These are phyloP conservation scores for Lactarius quietus DNA, from an alignment of 768 basidiomycete species.

Conservation along the genomic window DNA sequence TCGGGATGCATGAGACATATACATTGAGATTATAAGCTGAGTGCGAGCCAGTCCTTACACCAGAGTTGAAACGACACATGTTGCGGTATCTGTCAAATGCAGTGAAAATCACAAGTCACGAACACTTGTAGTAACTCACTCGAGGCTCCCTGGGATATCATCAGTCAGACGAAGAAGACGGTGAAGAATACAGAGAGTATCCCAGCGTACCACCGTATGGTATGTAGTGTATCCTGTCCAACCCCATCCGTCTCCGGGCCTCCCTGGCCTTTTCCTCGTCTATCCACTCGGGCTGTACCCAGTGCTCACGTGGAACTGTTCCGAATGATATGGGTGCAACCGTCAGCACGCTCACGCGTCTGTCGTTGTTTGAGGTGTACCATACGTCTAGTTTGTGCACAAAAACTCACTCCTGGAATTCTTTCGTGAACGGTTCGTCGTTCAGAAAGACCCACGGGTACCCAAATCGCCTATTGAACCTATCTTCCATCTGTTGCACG, in stretches of 20 bases:
- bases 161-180: neutral
- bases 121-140: neutral
- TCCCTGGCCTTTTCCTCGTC: constrained; percentile 45
- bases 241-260: constrained; percentile 41
- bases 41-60: constrained; percentile 32
- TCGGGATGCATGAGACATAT: neutral
- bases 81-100: constrained; percentile 37
- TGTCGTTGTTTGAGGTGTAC: constrained; percentile 5
- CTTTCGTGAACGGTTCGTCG: constrained; percentile 71
- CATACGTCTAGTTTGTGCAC: neutral
- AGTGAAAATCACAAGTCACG: neutral
- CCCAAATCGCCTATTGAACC: constrained; percentile 74
- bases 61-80: constrained; percentile 53
- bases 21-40: neutral
- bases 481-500: constrained; percentile 76
- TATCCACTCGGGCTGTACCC: constrained; percentile 49
- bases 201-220: constrained; percentile 12
- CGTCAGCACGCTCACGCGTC: constrained; percentile 34
- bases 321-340: constrained; percentile 37
- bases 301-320: constrained; percentile 43
- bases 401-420: constrained; percentile 59
- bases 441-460: constrained; percentile 92
- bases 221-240: constrained; percentile 12
- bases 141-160: constrained; percentile 11
- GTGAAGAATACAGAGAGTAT: neutral